Evolutionary conservation across 106 monocot species (phyloP).

Genomic region (Acanthochlamys bracteata): DNA sequence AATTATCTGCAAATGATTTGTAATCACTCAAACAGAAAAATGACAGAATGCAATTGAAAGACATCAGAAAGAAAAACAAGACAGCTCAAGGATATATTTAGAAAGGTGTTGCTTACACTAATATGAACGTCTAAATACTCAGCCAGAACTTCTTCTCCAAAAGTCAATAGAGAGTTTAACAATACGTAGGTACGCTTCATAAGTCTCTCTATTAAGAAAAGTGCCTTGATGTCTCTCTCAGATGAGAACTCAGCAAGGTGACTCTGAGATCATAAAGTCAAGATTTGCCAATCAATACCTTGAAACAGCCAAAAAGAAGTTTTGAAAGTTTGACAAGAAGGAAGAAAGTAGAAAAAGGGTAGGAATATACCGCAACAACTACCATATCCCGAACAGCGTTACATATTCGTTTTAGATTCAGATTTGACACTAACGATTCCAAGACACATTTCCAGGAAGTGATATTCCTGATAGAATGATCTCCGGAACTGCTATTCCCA

Average conservation of each 20-base stretch:
- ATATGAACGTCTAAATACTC: conserved; percentile 69
- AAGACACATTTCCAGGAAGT: conserved; percentile 59
- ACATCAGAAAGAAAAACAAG: too few species aligned
- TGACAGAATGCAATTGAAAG: too few species aligned
- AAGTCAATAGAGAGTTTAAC: conserved; percentile 33
- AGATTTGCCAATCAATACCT: conserved; percentile 7
- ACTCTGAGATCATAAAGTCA: conserved; percentile 18
- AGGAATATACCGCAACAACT: conserved; percentile 33
- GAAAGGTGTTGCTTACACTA: conserved; percentile 31
- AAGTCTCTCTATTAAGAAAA: conserved; percentile 20
- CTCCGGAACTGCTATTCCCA: conserved; percentile 9
- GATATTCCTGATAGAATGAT: conserved; percentile 20
- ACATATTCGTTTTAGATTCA: conserved; percentile 45
- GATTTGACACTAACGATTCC: conserved; percentile 18
- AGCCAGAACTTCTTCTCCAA: conserved; percentile 38
- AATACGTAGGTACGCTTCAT: conserved; percentile 28
- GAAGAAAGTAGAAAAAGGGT: background rate
- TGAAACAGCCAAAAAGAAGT: background rate
- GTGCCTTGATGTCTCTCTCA: conserved; percentile 27
- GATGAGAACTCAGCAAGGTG: conserved; percentile 24
- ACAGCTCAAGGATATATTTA: too few species aligned
- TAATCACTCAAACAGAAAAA: background rate
- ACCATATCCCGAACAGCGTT: conserved; percentile 21
- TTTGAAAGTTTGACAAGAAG: background rate
- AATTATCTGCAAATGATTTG: conserved; percentile 51